A percentile compares a stretch with the other conserved stretches of the same genome.
These are phyloP conservation scores for Saitozyma sp. DNA, from an alignment of 768 basidiomycete species.

Conservation along the genomic window DNA sequence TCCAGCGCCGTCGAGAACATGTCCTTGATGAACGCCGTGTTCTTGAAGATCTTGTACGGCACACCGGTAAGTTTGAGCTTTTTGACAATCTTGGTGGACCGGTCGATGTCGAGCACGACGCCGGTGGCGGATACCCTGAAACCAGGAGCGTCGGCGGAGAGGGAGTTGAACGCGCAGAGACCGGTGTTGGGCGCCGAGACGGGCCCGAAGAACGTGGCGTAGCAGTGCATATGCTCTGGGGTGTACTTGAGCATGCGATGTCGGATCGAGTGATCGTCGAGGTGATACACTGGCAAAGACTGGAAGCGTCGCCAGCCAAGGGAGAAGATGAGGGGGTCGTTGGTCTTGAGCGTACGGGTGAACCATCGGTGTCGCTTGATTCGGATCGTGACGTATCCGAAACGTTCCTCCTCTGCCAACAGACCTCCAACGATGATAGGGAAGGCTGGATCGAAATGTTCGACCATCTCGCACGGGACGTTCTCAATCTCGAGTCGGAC, in stretches of 20 bases:
- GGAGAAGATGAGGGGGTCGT: slow-evolving; percentile 93
- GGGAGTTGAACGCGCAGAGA: slow-evolving; percentile 93
- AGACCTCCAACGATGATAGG: slow-evolving; percentile 92
- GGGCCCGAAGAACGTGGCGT: slow-evolving; percentile 95
- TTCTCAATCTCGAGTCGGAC: slow-evolving; percentile 82
- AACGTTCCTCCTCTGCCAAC: slow-evolving; percentile 81
- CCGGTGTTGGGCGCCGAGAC: slow-evolving; percentile 89
- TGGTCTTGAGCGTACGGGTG: slow-evolving; percentile 85
- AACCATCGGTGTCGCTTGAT: slow-evolving; percentile 97
- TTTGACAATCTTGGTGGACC: slow-evolving; percentile 92
- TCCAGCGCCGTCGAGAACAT: slow-evolving; percentile 94
- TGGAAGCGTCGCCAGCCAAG: slow-evolving; percentile 99
- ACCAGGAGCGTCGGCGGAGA: slow-evolving; percentile 65
- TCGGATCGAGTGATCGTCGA: slow-evolving; percentile 96
- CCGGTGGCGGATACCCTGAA: slow-evolving; percentile 93
- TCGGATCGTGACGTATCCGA: slow-evolving; percentile 90
- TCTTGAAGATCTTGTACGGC: slow-evolving; percentile 98
- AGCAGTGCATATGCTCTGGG: slow-evolving; percentile 99
- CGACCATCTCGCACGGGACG: slow-evolving; percentile 88
- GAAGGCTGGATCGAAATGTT: slow-evolving; percentile 86
- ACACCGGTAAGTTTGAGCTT: slow-evolving; percentile 94
- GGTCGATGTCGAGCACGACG: slow-evolving; percentile 89
- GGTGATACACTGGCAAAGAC: slow-evolving; percentile 86
- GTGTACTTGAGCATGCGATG: slow-evolving; percentile 99
- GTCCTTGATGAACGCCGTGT: slow-evolving; percentile 95